Evolutionary conservation across 176 grass and related monocot species (phyloP).

Genomic region (Triticum turgidum): DNA sequence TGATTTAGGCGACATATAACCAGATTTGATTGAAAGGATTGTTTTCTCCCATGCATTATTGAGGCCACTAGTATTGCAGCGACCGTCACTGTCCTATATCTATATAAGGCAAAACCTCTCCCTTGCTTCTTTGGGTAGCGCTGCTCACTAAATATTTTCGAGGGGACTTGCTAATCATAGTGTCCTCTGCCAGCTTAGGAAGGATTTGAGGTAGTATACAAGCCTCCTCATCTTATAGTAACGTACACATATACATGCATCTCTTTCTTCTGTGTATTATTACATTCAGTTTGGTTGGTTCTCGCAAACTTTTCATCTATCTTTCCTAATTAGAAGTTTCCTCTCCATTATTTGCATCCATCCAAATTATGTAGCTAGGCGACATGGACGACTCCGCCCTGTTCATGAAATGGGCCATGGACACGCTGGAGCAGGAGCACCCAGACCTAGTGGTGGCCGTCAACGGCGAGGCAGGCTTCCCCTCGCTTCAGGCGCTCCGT

Average conservation of each 20-base stretch:
- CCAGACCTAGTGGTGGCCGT: neutral
- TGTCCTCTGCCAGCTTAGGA: neutral
- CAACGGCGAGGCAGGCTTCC: slow-evolving; percentile 15
- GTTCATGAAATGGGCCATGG: slow-evolving; percentile 8
- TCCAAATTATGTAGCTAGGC: too few species aligned
- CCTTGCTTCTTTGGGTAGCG: neutral
- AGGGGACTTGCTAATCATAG: too few species aligned
- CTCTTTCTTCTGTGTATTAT: too few species aligned
- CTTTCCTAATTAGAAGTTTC: too few species aligned
- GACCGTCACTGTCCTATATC: neutral
- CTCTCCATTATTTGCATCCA: too few species aligned
- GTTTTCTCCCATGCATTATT: neutral
- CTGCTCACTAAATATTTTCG: neutral
- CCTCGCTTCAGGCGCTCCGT: slow-evolving; percentile 31
- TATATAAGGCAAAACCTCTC: neutral
- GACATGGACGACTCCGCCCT: slow-evolving; percentile 34
- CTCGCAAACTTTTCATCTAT: too few species aligned
- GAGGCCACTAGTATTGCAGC: neutral
- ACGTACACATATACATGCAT: too few species aligned
- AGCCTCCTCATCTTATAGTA: neutral
- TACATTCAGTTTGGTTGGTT: neutral
- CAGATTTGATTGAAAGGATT: too few species aligned
- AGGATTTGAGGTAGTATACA: neutral
- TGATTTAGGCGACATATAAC: too few species aligned
- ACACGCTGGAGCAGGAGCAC: slow-evolving; percentile 30